These are phyloP conservation scores for Sambucus nigra DNA, from an alignment of 129 eudicot species.

Conservation along the genomic window DNA sequence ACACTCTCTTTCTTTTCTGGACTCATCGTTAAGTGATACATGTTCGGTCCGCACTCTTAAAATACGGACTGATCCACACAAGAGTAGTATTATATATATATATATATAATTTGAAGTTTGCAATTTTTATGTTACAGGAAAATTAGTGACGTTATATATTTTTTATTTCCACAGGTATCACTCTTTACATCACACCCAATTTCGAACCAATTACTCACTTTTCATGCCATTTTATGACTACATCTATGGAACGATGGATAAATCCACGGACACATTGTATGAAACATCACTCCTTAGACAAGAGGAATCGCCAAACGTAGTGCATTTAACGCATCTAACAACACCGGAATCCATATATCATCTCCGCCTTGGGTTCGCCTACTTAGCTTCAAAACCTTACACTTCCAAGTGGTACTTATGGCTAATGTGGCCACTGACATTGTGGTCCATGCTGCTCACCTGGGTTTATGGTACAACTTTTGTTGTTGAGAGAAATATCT, in stretches of 20 bases:
- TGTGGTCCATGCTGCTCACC: constrained; percentile 24
- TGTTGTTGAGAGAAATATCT: constrained; percentile 21
- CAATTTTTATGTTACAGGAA: no score
- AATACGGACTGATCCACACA: no score
- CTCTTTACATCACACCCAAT: no score
- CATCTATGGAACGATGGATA: constrained; percentile 56
- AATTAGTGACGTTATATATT: no score
- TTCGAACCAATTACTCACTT: constrained; percentile 49
- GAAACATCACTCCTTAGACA: no score
- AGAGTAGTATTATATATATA: no score
- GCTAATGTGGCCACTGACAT: constrained; percentile 37
- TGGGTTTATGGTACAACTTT: constrained; percentile 25
- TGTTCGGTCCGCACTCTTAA: no score
- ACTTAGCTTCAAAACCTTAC: constrained; percentile 50
- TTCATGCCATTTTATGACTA: constrained; percentile 77
- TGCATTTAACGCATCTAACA: constrained; percentile 63
- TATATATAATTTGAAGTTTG: no score
- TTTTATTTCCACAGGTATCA: no score
- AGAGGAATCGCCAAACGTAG: constrained; percentile 44
- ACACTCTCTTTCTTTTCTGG: no score
- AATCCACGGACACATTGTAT: constrained; percentile 36
- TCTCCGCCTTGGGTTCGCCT: constrained; percentile 53
- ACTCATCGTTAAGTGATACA: no score
- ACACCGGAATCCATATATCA: constrained; percentile 73
- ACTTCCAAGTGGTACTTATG: constrained; percentile 54